Percentiles rank a stretch among this genome's conserved stretches.
Evolutionary conservation across 306 rosid species (phyloP).

Genomic region (Dalbergia cultrata): DNA sequence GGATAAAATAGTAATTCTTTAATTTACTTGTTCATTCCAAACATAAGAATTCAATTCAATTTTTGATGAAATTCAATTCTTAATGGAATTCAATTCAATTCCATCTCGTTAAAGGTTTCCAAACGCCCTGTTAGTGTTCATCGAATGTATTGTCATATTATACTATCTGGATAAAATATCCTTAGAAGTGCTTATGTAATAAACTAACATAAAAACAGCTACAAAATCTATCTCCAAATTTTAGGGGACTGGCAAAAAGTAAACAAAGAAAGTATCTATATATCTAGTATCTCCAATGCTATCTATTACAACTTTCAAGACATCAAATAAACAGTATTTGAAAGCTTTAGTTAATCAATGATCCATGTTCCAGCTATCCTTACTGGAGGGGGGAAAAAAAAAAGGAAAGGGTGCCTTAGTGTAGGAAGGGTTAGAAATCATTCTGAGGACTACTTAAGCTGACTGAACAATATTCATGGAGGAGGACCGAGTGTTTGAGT

Average conservation of each 20-base stretch:
- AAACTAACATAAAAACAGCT: neutral
- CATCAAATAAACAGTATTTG: conserved; percentile 7
- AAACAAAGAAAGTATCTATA: neutral
- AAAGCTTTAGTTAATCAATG: neutral
- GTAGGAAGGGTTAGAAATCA: neutral
- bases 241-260: conserved; percentile 2
- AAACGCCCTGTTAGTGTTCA: too few relatives aligned
- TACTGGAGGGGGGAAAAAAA: neutral
- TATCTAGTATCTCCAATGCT: neutral
- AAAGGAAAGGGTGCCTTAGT: neutral
- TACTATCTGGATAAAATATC: too few relatives aligned
- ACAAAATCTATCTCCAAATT: neutral
- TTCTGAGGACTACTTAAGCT: neutral
- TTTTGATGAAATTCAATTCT: too few relatives aligned
- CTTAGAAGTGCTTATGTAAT: too few relatives aligned
- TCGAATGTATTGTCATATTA: too few relatives aligned
- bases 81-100: too few relatives aligned
- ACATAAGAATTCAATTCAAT: too few relatives aligned
- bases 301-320: conserved; percentile 24
- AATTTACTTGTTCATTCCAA: too few relatives aligned
- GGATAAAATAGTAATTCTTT: too few relatives aligned
- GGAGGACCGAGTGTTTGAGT: neutral
- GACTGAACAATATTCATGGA: neutral
- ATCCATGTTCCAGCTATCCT: neutral
- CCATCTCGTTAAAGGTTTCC: too few relatives aligned